Base-by-base conservation (phyloP, 2,329 filamentous ascomycete genomes). In the Myriosclerotinia duriaeana region DNA sequence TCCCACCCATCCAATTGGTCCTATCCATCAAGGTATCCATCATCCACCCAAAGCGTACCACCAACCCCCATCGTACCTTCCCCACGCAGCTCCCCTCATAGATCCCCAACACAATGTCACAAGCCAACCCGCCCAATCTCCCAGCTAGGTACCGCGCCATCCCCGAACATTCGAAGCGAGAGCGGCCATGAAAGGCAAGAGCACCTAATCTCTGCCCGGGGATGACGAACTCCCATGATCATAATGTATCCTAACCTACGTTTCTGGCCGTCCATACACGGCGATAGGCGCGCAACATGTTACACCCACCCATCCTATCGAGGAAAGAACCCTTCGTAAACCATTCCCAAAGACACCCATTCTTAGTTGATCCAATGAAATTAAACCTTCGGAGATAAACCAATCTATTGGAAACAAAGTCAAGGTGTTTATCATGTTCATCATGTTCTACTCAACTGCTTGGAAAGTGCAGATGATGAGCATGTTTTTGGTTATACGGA, bases 161-260 rank as follows among this genome's bases (percentile, higher is more conserved):
- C 30, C 12, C 56, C 44, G 56, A 60, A 26, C 48, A 30, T 38
- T 42, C 22, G 48, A n/a, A 50, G 11, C 46, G 22, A 50, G 12
- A 22, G 4, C 12, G 2, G 1, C 14, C n/a, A 50, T 26, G 2
- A 14, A 22, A 26, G 46, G 46, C 46, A 50, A 50, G 46, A 50
- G n/a, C 48, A 15, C 22, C 48, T 20, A 26, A 50, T 36, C 36
- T 50, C 14, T 8, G n/a, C 8, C 44, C n/a, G 20, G 44, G 58
- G 58, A 60, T 50, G n/a, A 60, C 58, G n/a, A 38, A 22, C 58
- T 60, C 44, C 58, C 44, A 61, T 60, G 58, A 60, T 48, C 58
- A 61, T 50, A 60, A 60, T 50, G 42, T 38, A 61, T 52, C 58
- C 58, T 9, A n/a, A n/a, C n/a, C 34, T 2, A 20, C 42, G 48